Evolutionary conservation across 208 protist genomes (phyloP), one percentile per base, ranked within the genome.

Genomic region (Endotrypanum monterogeii): DNA sequence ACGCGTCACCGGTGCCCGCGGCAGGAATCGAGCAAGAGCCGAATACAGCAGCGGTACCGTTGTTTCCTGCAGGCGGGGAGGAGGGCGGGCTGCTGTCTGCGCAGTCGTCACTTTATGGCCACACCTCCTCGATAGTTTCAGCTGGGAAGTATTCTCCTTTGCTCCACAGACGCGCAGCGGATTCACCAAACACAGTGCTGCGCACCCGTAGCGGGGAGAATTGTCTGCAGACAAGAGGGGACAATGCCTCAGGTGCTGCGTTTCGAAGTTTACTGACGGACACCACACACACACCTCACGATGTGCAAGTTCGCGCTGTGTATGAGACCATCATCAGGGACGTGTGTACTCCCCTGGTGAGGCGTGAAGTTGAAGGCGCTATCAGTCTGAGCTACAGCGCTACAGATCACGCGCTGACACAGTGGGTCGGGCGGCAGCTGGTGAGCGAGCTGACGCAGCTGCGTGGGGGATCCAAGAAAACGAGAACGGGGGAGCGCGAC

Each of bases 301-400:
- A 92, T 54, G 51, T 50, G 1, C 68, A 66, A 4, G 82, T 90
- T 78, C 89, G 87, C 18, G 46, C 54, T 2, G 69, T 76, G 1
- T 93, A 90, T 54, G 85, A 93, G 30, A 67, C 71, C 23, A 46
- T 87, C 16, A 83, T 83, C 69, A 14, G 18, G 12, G 73, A 73
- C 0, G 73, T 85, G 14, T 89, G 83, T 73, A 30, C 35, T 0
- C 63, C 44, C 35, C 41, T 84, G 16, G 78, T 84, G 35, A 44
- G 65, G 25, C 41, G 51, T 18, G 80, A 55, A 18, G 76, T 90
- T 30, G 35, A 60, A 39, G 46, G 56, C 11, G 58, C 63, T 12
- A 41, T 87, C 35, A 32, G 25, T 3, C 63, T 65, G 14, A 48
- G 70, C 3, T 46, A 66, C 30, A 71, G 73, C 35, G 82, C 76